phyloP scores from a whole-genome alignment of 345 rosid species.

The Gossypium stocksii region DNA sequence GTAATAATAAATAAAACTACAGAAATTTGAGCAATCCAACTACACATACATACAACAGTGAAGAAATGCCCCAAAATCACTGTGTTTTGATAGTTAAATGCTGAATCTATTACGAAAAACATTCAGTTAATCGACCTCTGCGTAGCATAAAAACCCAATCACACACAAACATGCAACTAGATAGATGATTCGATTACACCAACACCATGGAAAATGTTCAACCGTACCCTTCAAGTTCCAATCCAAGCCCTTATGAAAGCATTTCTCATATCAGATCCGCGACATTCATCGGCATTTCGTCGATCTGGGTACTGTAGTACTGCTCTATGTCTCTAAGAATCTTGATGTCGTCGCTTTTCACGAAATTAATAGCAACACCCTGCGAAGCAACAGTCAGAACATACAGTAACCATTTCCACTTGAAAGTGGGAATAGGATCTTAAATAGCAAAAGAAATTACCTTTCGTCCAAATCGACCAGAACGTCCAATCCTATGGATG shows the following conservation, averaged over 20 bases:
- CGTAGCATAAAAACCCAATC: not conserved
- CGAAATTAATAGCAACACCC: constrained; percentile 95
- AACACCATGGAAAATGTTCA: not conserved
- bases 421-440: not conserved
- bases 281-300: constrained; percentile 94
- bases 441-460: constrained; percentile 27
- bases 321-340: constrained; percentile 84
- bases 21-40: not conserved
- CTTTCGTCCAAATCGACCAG: constrained; percentile 99
- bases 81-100: not conserved
- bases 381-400: constrained; percentile 18
- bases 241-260: not conserved
- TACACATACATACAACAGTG: not conserved
- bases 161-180: not conserved
- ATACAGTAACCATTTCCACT: not conserved
- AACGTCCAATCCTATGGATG: constrained; percentile 95
- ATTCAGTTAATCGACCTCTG: not conserved
- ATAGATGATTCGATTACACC: not conserved
- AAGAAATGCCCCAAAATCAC: not conserved
- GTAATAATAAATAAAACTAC: not conserved
- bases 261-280: constrained; percentile 47
- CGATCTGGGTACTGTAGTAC: constrained; percentile 92
- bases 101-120: not conserved
- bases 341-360: constrained; percentile 83
- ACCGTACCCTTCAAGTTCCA: not conserved